Conservation (phyloP, 495 filamentous ascomycete species). For the Pyronema omphalodes region DNA sequence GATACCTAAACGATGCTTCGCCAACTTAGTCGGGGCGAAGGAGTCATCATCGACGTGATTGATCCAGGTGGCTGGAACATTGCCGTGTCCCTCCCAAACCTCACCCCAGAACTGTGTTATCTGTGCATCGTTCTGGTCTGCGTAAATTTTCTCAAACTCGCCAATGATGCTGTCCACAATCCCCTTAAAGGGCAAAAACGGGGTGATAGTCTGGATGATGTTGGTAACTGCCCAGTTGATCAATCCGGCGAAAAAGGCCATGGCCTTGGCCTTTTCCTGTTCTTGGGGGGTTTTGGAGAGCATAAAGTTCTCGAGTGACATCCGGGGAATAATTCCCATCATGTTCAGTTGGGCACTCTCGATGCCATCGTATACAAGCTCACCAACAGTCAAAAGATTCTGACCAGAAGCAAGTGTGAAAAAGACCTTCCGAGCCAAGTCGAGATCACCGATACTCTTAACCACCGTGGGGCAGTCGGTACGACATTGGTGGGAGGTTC, state of each 20-base stretch:
- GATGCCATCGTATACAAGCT: constrained; percentile 16
- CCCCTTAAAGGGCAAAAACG: constrained; percentile 12
- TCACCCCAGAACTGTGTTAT: not conserved
- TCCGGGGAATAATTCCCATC: constrained; percentile 12
- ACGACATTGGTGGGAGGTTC: constrained; percentile 9
- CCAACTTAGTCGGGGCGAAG: not conserved
- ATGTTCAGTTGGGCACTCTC: constrained; percentile 11
- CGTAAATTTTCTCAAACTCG: not conserved
- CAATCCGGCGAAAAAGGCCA: constrained; percentile 10
- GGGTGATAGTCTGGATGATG: constrained; percentile 7
- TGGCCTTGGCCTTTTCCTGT: constrained; percentile 1
- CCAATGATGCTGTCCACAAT: not conserved
- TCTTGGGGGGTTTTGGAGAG: constrained; percentile 7
- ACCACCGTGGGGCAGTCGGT: constrained; percentile 16
- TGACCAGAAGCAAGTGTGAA: constrained; percentile 11
- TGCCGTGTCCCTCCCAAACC: not conserved
- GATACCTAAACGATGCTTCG: not conserved
- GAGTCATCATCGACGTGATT: not conserved
- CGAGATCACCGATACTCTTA: constrained; percentile 11
- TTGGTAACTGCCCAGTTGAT: constrained; percentile 15
- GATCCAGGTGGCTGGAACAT: not conserved
- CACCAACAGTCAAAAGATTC: constrained; percentile 11
- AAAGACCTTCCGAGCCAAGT: constrained; percentile 14
- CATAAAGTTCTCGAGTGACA: constrained; percentile 16
- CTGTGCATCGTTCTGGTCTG: no score